Base-by-base conservation (phyloP, 495 filamentous ascomycete genomes). In the Aspergillus leporis region DNA sequence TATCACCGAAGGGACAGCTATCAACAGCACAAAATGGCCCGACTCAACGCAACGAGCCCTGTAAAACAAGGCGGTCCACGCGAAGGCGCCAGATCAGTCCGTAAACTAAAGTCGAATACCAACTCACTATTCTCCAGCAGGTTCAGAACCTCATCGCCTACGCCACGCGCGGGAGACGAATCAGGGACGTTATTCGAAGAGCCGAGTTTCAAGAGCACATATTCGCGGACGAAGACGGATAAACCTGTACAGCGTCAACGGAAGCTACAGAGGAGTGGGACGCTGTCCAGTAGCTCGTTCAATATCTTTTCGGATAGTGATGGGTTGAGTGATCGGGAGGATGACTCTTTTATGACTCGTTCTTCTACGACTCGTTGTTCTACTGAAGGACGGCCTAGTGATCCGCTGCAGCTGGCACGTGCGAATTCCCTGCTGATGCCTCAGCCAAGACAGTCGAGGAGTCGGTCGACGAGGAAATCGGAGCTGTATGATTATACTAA, bases 401-500 rank as follows among this genome's bases (percentile, higher is more conserved):
- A 50, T 51, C 71, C 52, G 43, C 67, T 62, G 66, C 74, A 66
- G 49, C 58, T 56, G 38, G 59, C 76, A 16, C 66, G 71, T 19
- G 64, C 73, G 40, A 79, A 80, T 46, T 74, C 72, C 28, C 59
- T 77, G 34, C 64, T 74, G 10, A 63, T 75, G 21, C 69, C 69
- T 4, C 40, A 68, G 12, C 52, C 65, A 22, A 64, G 63, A 46
- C 63, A 57, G 18, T 62, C 66, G 34, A 67, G 65, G 25, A 61
- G 58, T 40, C 62, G 69, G 34, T 61, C 54, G 21, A 65, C 45
- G 14, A 46, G 69, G 25, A 75, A 73, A 54, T 60, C 66, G 46
- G 68, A 71, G 51, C 66, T 59, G 10, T 68, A 69, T 49, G 72
- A 75, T 53, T 74, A 75, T 53, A 74, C 76, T 53, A 80, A 80